Percentiles rank a stretch among this genome's conserved stretches.
Conservation (phyloP, 1,284 basidiomycete genomes). For the Melampsora abietis-canadensis region DNA sequence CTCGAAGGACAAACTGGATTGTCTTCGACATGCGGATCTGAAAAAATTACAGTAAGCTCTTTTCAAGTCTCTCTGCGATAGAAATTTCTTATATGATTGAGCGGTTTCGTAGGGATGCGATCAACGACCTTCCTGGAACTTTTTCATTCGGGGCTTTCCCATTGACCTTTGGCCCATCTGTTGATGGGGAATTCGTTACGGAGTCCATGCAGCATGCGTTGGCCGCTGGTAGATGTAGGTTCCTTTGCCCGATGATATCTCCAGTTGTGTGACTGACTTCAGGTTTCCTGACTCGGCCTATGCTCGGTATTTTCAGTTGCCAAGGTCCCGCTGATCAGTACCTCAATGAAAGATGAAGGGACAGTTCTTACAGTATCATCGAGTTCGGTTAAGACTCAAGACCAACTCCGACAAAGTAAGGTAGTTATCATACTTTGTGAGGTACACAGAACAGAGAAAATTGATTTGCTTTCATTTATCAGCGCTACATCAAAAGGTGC, state of each 20-base stretch:
- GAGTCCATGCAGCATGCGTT: slow-evolving; percentile 15
- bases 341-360: slow-evolving; percentile 25
- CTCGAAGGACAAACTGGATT: slow-evolving; percentile 12
- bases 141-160: slow-evolving; percentile 35
- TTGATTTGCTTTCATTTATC: not conserved
- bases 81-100: not conserved
- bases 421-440: too few species aligned
- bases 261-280: not conserved
- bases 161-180: slow-evolving; percentile 13
- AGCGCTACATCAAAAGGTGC: slow-evolving; percentile 16
- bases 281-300: not conserved
- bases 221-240: slow-evolving; percentile 26
- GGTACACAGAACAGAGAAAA: too few species aligned
- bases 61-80: slow-evolving; percentile 3
- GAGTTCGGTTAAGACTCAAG: slow-evolving; percentile 11
- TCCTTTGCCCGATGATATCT: not conserved
- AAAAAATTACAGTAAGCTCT: slow-evolving; percentile 31
- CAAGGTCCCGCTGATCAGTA: slow-evolving; percentile 19
- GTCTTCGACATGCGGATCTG: slow-evolving; percentile 19
- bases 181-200: slow-evolving; percentile 35
- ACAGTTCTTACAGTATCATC: slow-evolving; percentile 24
- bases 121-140: slow-evolving; percentile 26
- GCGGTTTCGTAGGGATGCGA: slow-evolving; percentile 6
- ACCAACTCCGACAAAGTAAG: slow-evolving; percentile 26
- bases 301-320: slow-evolving; percentile 16